Evolutionary conservation across 352 stramenopile genomes (phyloP).

Genomic region (Aphanomyces astaci): DNA sequence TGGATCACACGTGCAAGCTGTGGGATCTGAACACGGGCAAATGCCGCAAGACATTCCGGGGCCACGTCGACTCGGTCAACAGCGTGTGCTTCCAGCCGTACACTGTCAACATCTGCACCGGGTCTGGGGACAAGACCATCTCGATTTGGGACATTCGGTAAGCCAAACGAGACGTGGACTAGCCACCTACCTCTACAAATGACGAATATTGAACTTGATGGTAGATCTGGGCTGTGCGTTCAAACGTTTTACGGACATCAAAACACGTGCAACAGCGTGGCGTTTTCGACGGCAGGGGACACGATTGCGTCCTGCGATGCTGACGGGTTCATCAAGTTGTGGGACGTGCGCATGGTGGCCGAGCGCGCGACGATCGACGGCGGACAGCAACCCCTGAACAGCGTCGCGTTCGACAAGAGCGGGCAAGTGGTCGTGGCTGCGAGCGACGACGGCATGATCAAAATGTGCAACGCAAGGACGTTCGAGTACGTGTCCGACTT

Average conservation of each 20-base stretch:
- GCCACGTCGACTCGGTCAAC: slow-evolving; percentile 94
- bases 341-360: slow-evolving; percentile 92
- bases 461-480: slow-evolving; percentile 80
- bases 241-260: slow-evolving; percentile 94
- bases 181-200: too few relatives aligned
- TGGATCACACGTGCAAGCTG: slow-evolving; percentile 92
- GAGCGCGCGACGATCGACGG: slow-evolving; percentile 82
- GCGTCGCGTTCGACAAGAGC: slow-evolving; percentile 84
- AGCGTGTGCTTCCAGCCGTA: slow-evolving; percentile 89
- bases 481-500: slow-evolving; percentile 64
- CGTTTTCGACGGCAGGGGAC: slow-evolving; percentile 81
- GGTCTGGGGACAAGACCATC: slow-evolving; percentile 91
- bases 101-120: slow-evolving; percentile 89
- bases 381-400: slow-evolving; percentile 86
- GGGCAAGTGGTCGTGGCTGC: slow-evolving; percentile 75
- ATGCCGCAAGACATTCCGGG: slow-evolving; percentile 88
- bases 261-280: slow-evolving; percentile 89
- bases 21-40: slow-evolving; percentile 87
- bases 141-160: slow-evolving; percentile 93
- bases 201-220: too few relatives aligned
- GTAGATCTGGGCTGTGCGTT: slow-evolving; percentile 68
- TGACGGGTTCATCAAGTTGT: slow-evolving; percentile 91
- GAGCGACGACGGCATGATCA: slow-evolving; percentile 86
- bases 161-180: too few relatives aligned
- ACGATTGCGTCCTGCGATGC: slow-evolving; percentile 88